Percentiles rank a stretch among this genome's conserved stretches.
These are phyloP conservation scores for Colletotrichum magnum DNA, from an alignment of 2,329 filamentous ascomycete genomes.

Conservation along the genomic window DNA sequence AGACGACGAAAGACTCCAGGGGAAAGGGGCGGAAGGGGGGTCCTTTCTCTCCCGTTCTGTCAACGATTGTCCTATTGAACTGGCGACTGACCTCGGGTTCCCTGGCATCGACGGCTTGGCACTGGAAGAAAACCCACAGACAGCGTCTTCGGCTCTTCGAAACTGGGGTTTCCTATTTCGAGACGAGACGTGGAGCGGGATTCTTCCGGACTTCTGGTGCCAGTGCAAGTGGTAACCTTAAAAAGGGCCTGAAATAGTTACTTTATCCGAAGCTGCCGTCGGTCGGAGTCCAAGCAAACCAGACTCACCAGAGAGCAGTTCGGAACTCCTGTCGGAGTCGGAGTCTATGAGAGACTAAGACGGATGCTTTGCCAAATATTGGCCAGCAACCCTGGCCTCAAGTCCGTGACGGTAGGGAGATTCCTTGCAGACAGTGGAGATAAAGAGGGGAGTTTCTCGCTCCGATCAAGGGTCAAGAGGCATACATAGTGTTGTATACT, in stretches of 20 bases:
- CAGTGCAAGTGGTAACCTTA: constrained; percentile 16
- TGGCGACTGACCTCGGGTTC: constrained; percentile 13
- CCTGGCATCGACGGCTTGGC: constrained; percentile 13
- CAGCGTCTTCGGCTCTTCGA: constrained; percentile 4
- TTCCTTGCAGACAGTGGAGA: constrained; percentile 1
- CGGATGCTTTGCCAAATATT: constrained; percentile 14
- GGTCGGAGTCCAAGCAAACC: background rate
- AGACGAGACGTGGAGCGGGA: constrained; percentile 16
- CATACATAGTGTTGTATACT: background rate
- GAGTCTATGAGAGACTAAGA: constrained; percentile 8
- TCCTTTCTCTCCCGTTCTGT: constrained; percentile 10
- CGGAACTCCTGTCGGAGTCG: constrained; percentile 21
- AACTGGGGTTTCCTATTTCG: constrained; percentile 29
- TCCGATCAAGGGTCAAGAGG: constrained; percentile 13
- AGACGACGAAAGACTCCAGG: too few species aligned
- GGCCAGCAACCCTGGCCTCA: constrained; percentile 21
- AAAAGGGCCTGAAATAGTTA: background rate
- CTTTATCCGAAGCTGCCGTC: constrained; percentile 20
- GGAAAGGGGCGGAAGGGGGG: background rate
- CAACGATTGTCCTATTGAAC: constrained; percentile 22
- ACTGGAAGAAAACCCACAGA: constrained; percentile 25
- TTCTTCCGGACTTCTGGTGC: constrained; percentile 29
- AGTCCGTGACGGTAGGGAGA: constrained; percentile 12
- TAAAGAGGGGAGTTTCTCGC: background rate
- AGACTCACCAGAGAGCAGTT: background rate